phyloP scores from a whole-genome alignment of 2,329 filamentous ascomycete species.

The Keithomyces neogunnii region DNA sequence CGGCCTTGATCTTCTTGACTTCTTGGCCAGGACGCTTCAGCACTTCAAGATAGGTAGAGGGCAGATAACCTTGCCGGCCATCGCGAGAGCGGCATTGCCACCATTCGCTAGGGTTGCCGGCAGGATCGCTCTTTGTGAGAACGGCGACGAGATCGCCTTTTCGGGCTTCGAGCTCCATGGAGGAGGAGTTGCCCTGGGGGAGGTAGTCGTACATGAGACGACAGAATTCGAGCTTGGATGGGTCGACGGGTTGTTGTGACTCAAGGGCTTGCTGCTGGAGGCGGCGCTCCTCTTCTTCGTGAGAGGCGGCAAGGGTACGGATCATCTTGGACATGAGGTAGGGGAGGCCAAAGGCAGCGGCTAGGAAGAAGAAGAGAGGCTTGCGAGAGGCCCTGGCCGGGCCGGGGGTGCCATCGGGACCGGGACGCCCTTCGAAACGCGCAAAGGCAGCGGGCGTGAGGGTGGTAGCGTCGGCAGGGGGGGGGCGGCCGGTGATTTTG shows the following conservation, averaged over 20 bases:
- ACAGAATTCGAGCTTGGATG: constrained; percentile 91
- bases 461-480: constrained; percentile 76
- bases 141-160: constrained; percentile 96
- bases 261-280: constrained; percentile 43
- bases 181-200: constrained; percentile 55
- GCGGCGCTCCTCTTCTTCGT: constrained; percentile 70
- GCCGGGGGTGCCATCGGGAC: constrained; percentile 54
- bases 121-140: constrained; percentile 82
- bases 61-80: constrained; percentile 84
- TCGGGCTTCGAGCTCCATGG: constrained; percentile 80
- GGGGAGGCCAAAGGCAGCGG: constrained; percentile 89
- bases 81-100: constrained; percentile 91
- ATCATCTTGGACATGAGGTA: constrained; percentile 98
- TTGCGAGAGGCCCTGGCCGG: constrained; percentile 78
- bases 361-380: constrained; percentile 89
- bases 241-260: constrained; percentile 58
- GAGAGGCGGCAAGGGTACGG: constrained; percentile 68
- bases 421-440: constrained; percentile 65
- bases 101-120: constrained; percentile 91
- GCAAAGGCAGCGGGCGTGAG: constrained; percentile 90
- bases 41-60: constrained; percentile 82
- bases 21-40: constrained; percentile 44
- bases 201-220: constrained; percentile 90
- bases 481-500: constrained; percentile 85
- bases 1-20: constrained; percentile 43